Conservation (phyloP, 2,329 filamentous ascomycete species). For the Aureobasidium lini region DNA sequence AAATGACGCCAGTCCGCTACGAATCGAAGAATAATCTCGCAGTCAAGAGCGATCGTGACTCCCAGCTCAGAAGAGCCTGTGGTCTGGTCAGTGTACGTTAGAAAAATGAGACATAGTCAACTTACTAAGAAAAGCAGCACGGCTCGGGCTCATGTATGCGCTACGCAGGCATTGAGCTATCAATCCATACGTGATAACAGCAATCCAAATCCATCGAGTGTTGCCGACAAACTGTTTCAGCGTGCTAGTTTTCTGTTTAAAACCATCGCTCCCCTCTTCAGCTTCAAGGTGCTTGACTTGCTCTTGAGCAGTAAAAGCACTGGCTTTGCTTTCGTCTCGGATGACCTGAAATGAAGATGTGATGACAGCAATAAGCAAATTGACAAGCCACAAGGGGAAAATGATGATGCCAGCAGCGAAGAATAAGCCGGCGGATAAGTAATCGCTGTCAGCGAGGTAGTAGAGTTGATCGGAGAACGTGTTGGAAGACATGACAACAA, state of each 20-base stretch:
- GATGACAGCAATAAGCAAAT: constrained; percentile 90
- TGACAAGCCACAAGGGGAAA: constrained; percentile 92
- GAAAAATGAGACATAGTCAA: not conserved
- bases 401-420: constrained; percentile 70
- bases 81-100: not conserved
- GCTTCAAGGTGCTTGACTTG: constrained; percentile 34
- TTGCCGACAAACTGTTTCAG: constrained; percentile 69
- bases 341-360: constrained; percentile 98
- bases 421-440: constrained; percentile 74
- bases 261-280: constrained; percentile 30
- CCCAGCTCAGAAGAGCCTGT: constrained; percentile 54
- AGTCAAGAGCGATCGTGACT: constrained; percentile 68
- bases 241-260: constrained; percentile 37
- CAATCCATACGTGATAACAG: constrained; percentile 73
- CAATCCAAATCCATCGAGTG: constrained; percentile 69
- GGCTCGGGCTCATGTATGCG: constrained; percentile 59
- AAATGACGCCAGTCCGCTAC: constrained; percentile 74
- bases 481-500: constrained; percentile 97
- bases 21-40: constrained; percentile 78
- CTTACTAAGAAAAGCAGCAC: constrained; percentile 57
- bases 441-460: constrained; percentile 85
- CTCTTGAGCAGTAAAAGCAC: constrained; percentile 78
- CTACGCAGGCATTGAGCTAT: constrained; percentile 71
- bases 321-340: constrained; percentile 87
- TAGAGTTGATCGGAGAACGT: constrained; percentile 96